Evolutionary conservation across 2,329 filamentous ascomycete species (phyloP).

Genomic region (Dothistroma pini): DNA sequence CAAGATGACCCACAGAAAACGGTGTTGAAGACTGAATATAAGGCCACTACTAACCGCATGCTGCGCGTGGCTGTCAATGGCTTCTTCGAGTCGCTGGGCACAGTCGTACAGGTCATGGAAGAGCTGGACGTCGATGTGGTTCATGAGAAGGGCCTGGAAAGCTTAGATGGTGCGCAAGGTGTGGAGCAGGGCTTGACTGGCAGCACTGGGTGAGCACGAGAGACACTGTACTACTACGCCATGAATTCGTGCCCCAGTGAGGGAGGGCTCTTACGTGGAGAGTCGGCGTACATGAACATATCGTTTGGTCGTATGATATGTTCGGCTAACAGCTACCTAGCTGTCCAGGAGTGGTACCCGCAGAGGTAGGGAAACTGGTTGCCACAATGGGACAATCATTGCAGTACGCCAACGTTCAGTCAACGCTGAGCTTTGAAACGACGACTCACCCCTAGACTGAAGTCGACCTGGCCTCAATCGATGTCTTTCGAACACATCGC

Average conservation of each 20-base stretch:
- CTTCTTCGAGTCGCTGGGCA: conserved; percentile 84
- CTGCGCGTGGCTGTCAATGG: conserved; percentile 92
- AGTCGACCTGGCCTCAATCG: no score
- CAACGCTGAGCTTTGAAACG: no score
- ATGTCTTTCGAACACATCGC: neutral
- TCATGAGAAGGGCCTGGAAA: conserved; percentile 43
- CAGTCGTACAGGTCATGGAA: conserved; percentile 86
- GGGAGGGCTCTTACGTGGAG: no score
- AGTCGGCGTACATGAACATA: no score
- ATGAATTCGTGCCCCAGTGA: no score
- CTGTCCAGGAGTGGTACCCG: no score
- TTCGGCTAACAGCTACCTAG: no score
- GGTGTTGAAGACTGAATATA: conserved; percentile 71
- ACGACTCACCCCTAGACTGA: no score
- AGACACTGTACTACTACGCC: neutral
- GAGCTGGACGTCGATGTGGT: conserved; percentile 84
- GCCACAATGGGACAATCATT: no score
- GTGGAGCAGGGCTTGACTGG: conserved; percentile 38
- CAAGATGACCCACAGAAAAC: conserved; percentile 38
- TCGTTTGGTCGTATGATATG: no score
- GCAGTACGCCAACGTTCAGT: no score
- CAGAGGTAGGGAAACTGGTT: no score
- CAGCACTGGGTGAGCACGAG: conserved; percentile 16
- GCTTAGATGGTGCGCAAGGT: conserved; percentile 39
- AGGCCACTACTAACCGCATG: conserved; percentile 92